A percentile compares a stretch with the other conserved stretches of the same genome.
These are phyloP conservation scores for Cardamine resedifolia DNA, from an alignment of 345 rosid genomes.

Conservation along the genomic window DNA sequence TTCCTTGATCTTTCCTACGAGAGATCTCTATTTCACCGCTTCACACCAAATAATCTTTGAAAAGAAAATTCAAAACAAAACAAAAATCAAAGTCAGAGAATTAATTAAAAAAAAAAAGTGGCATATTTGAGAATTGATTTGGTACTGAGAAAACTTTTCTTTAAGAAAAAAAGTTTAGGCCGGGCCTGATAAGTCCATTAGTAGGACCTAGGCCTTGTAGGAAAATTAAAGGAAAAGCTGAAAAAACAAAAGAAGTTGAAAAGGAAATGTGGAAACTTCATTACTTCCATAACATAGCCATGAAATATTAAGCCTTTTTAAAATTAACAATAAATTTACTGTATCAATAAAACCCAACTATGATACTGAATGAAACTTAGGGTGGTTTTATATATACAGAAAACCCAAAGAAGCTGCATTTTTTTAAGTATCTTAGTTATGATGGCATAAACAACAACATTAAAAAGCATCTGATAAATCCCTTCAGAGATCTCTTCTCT, in stretches of 20 bases:
- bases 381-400: conserved; percentile 23
- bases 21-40: too few species aligned
- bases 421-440: conserved; percentile 11
- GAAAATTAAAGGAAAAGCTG: neutral
- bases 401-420: conserved; percentile 24
- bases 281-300: conserved; percentile 18
- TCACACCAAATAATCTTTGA: too few species aligned
- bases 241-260: neutral
- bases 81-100: too few species aligned
- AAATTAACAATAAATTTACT: conserved; percentile 23
- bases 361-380: conserved; percentile 23
- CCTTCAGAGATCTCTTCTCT: conserved; percentile 19
- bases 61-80: too few species aligned
- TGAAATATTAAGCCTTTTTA: neutral
- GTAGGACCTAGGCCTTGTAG: neutral
- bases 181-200: neutral
- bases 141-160: too few species aligned
- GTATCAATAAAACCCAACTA: conserved; percentile 18
- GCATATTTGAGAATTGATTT: too few species aligned
- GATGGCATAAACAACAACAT: conserved; percentile 32
- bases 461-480: conserved; percentile 24
- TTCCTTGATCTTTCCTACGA: too few species aligned
- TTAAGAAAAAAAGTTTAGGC: neutral
- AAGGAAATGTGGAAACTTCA: conserved; percentile 14
- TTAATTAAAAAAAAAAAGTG: too few species aligned